Base-by-base conservation (phyloP, 1,139 yeast species). In the Tardiomyces blankii region DNA sequence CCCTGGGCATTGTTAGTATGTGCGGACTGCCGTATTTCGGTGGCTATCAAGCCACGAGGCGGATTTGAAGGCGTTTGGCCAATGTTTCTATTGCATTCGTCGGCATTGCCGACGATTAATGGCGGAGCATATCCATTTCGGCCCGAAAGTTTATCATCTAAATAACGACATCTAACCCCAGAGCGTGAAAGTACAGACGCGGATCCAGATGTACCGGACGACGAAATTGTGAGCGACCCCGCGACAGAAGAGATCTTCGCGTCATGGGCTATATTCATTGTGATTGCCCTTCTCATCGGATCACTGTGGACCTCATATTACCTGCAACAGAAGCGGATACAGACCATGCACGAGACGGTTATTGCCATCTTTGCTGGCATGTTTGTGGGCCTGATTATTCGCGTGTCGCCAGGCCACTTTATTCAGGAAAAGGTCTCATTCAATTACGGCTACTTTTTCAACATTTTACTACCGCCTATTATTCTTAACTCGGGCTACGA, bases 341-440 rank as follows among this genome's bases (percentile, higher is more conserved):
- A 87, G 61, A 95, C 96, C 1, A 79, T 93, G 16, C 99, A 93
- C 64, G 99, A 93, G 67, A 91, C 98, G 0, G 98, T 93, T 41
- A 70, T 93, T 44, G 87, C 97, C 1, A 91, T 93, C 52, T 88
- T 91, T 61, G 87, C 91, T 57, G 99, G 99, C 30, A 89, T 88
- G 97, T 73, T 87, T 44, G 95, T 93, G 25, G 99, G 99, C 0
- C 67, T 93, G 42, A 77, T 91, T 41, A 88, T 93, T 51, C 75
- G 98, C 54, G 74, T 89, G 21, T 75, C 87, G 3, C 98, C 98
- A 0, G 98, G 98, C 35, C 97, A 88, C 63, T 88, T 87, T 62
- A 93, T 93, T 55, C 98, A 93, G 67, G 95, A 89, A 59, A 89
- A 95, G 8, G 96, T 93, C 45, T 88, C 95, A 49, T 93, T 93